Percentiles rank a stretch among this genome's conserved stretches.
Evolutionary conservation across 257 asterid species (phyloP).

Genomic region (Cruciata laevipes): DNA sequence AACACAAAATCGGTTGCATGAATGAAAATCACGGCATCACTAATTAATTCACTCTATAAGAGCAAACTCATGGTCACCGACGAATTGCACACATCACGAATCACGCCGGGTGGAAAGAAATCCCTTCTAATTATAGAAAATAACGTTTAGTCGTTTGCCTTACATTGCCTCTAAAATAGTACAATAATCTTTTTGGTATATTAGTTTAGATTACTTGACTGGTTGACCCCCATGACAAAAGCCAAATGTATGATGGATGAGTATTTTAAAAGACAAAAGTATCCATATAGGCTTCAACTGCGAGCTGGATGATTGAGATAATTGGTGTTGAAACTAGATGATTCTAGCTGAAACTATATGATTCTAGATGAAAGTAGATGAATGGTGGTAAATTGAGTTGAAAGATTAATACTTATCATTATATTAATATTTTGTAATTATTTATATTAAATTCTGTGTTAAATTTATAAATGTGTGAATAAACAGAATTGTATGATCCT

Average conservation of each 20-base stretch:
- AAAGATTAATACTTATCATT: too few relatives aligned
- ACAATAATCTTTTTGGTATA: not conserved
- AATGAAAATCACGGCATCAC: not conserved
- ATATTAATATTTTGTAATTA: too few relatives aligned
- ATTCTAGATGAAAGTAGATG: too few relatives aligned
- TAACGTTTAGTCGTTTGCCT: not conserved
- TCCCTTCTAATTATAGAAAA: not conserved
- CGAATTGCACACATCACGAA: not conserved
- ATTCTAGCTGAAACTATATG: too few relatives aligned
- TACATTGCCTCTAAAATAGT: not conserved
- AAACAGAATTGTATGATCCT: too few relatives aligned
- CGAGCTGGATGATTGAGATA: too few relatives aligned
- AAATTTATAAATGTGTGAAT: too few relatives aligned
- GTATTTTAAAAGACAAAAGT: too few relatives aligned
- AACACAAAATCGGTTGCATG: not conserved
- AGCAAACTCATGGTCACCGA: not conserved
- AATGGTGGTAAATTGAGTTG: too few relatives aligned
- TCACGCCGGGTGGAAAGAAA: not conserved
- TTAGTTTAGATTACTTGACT: not conserved
- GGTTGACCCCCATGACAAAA: not conserved
- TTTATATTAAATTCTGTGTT: too few relatives aligned
- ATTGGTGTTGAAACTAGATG: too few relatives aligned
- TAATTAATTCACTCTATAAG: not conserved
- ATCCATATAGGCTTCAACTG: too few relatives aligned
- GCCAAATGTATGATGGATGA: not conserved